These are phyloP conservation scores for Podospora comata DNA, from an alignment of 495 filamentous ascomycete species.

Conservation along the genomic window DNA sequence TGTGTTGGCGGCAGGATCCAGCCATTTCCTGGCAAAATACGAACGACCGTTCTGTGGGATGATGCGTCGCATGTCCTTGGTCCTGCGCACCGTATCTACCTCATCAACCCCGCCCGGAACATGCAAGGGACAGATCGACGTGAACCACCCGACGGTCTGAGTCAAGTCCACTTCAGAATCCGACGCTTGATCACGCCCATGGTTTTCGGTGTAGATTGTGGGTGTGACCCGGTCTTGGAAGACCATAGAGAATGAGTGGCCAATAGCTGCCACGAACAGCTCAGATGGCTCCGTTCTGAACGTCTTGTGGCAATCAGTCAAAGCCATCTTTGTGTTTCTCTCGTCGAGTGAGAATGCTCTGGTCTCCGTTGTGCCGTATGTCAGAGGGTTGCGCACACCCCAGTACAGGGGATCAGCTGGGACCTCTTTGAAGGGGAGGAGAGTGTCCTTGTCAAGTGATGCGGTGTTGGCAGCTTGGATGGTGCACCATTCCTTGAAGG, in stretches of 20 bases:
- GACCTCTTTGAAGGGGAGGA: slow-evolving; percentile 21
- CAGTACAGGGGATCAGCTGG: slow-evolving; percentile 28
- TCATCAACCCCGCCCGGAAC: slow-evolving; percentile 15
- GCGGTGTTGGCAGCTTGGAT: slow-evolving; percentile 30
- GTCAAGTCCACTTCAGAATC: slow-evolving; percentile 50
- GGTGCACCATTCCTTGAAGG: slow-evolving; percentile 54
- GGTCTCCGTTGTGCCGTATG: slow-evolving; percentile 20
- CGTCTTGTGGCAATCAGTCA: slow-evolving; percentile 27
- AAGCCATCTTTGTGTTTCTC: slow-evolving; percentile 21
- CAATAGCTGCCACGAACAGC: slow-evolving; percentile 32
- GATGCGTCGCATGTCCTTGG: slow-evolving; percentile 28
- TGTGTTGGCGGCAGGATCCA: slow-evolving; percentile 30
- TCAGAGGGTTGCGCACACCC: slow-evolving; percentile 26
- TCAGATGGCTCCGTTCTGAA: slow-evolving; percentile 34
- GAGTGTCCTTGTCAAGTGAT: slow-evolving; percentile 6
- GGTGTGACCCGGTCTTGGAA: slow-evolving; percentile 46
- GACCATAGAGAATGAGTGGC: slow-evolving; percentile 29
- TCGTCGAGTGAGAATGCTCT: slow-evolving; percentile 27
- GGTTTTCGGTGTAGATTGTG: slow-evolving; percentile 48
- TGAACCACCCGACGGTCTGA: slow-evolving; percentile 62
- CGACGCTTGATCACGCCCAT: slow-evolving; percentile 55
- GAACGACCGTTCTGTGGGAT: slow-evolving; percentile 26
- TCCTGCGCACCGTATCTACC: slow-evolving; percentile 20
- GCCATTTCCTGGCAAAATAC: slow-evolving; percentile 37
- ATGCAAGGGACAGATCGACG: slow-evolving; percentile 50